Conservation (phyloP, 768 basidiomycete genomes). For the Leucocoprinus leucothites region DNA sequence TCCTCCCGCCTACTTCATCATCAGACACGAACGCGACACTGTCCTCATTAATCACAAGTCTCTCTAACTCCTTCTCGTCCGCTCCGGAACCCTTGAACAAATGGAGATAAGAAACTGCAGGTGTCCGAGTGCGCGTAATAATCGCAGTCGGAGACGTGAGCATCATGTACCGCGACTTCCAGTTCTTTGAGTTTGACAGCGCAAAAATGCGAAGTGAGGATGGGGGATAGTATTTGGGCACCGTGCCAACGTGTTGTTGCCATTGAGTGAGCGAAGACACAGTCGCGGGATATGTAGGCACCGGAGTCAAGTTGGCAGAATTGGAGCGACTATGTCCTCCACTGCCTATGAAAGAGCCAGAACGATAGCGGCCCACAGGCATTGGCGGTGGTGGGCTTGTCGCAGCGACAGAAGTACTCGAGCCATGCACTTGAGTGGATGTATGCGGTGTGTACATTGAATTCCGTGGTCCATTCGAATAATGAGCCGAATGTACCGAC, state of each 20-base stretch:
- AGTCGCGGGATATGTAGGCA: constrained; percentile 66
- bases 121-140: constrained; percentile 31
- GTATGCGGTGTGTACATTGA: constrained; percentile 21
- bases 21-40: constrained; percentile 76
- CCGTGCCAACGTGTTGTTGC: constrained; percentile 44
- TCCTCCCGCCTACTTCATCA: constrained; percentile 42
- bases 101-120: constrained; percentile 60
- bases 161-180: constrained; percentile 64
- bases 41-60: constrained; percentile 73
- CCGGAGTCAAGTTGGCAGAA: constrained; percentile 31
- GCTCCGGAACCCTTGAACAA: constrained; percentile 61
- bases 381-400: constrained; percentile 16
- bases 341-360: constrained; percentile 31
- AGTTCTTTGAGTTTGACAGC: constrained; percentile 54
- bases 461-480: constrained; percentile 16
- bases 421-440: constrained; percentile 22
- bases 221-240: constrained; percentile 70
- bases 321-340: constrained; percentile 31
- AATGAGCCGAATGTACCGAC: constrained; percentile 10
- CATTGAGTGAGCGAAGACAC: constrained; percentile 48
- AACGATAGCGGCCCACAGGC: constrained; percentile 29
- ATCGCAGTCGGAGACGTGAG: constrained; percentile 46
- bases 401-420: constrained; percentile 29
- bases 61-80: constrained; percentile 69
- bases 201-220: constrained; percentile 71